Evolutionary conservation across 768 basidiomycete species (phyloP).

Genomic region (Chalciporus chontae): DNA sequence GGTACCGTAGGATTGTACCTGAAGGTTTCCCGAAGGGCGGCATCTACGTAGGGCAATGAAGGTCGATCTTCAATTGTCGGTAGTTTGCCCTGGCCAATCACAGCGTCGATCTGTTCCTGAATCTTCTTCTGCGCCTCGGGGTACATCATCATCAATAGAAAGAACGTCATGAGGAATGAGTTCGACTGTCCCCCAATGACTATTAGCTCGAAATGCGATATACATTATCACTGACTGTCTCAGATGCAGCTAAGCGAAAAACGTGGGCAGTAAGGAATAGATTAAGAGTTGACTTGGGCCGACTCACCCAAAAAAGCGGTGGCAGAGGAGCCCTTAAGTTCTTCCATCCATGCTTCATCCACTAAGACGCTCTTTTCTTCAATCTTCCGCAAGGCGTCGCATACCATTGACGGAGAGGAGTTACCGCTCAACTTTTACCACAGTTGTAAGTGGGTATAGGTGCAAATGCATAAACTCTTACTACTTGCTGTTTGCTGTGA

Average conservation of each 20-base stretch:
- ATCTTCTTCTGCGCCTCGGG: conserved; percentile 19
- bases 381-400: conserved; percentile 12
- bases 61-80: conserved; percentile 16
- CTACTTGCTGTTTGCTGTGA: not conserved
- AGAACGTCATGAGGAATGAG: conserved; percentile 20
- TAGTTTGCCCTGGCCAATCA: conserved; percentile 10
- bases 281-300: not conserved
- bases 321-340: conserved; percentile 21
- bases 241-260: conserved; percentile 13
- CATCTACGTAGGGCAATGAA: conserved; percentile 21
- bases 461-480: too few relatives aligned
- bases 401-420: conserved; percentile 16
- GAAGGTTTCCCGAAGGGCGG: conserved; percentile 17
- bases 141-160: conserved; percentile 17
- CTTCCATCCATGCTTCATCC: conserved; percentile 5
- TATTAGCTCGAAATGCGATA: not conserved
- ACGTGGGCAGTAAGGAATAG: not conserved
- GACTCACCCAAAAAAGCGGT: conserved; percentile 19
- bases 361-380: conserved; percentile 6
- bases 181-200: conserved; percentile 10
- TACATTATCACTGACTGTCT: conserved; percentile 12
- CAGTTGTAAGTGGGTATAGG: too few relatives aligned
- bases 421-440: not conserved
- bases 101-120: conserved; percentile 18
- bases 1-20: conserved; percentile 14